Evolutionary conservation across 1,284 basidiomycete species (phyloP), one percentile per base, ranked within the genome.

Genomic region (Moesziomyces aphidis): DNA sequence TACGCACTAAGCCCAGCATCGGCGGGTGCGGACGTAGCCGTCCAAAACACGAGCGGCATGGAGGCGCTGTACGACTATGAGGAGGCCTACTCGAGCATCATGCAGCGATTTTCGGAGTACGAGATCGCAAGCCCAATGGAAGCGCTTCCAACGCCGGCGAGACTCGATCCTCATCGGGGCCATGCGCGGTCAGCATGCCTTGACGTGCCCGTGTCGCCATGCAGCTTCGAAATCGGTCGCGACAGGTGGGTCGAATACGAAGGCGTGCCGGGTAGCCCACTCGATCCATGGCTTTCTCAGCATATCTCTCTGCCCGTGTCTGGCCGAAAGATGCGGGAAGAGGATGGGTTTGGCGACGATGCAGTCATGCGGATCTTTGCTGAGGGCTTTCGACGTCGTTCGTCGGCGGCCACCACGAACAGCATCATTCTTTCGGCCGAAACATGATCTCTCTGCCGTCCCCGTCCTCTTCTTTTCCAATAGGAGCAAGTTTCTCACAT

Each of bases 191-290:
- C 44, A 4, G 54, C 34, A 21, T 15, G 19, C 24, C 48, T 64
- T 5, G 68, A 71, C 36, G 62, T 71, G 10, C 68, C 68, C 43
- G 51, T 64, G 57, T 71, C 68, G 58, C 68, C 68, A 57, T 56
- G 61, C 62, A 50, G 46, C 58, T 53, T 24, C 50, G 68, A 61
- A 2, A 43, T 57, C 21, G 34, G 19, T 5, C 28, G 53, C 5
- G 23, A 58, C 17, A 15, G 13, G 4, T 55, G 52, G 55, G 46
- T 52, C 17, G 7, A 45, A 0, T 34, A 45, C 3, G 45, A 51
- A 1, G 54, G 61, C 5, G 24, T 7, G 0, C 68, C 62, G 34
- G 43, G 50, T 23, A 71, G 68, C 34, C 68, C 68, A 19, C 8
- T 65, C 17, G 68, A 71, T n/a, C 68, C 68, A 2, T 71, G 68